phyloP scores from a whole-genome alignment of 106 monocot genomes.

The Ottelia alismoides region DNA sequence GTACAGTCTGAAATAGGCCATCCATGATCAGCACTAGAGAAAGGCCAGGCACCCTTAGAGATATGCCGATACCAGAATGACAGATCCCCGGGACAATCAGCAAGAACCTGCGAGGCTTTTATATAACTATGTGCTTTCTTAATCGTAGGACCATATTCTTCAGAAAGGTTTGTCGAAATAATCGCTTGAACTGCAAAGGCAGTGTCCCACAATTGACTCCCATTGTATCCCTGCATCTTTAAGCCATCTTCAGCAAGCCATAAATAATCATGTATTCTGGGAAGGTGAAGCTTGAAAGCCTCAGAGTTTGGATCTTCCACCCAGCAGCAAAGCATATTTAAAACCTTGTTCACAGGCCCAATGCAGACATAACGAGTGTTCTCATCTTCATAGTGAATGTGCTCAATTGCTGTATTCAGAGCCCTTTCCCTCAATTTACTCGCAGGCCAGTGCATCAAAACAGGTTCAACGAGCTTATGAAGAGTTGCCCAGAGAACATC shows the following conservation, averaged over 20 bases:
- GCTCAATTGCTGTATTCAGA: slow-evolving; percentile 47
- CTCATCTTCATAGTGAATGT: slow-evolving; percentile 98
- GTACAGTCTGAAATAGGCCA: slow-evolving; percentile 93
- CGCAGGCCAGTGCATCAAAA: slow-evolving; percentile 70
- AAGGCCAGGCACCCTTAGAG: slow-evolving; percentile 89
- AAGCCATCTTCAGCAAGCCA: slow-evolving; percentile 99
- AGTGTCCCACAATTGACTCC: slow-evolving; percentile 92
- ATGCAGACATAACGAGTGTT: slow-evolving; percentile 78
- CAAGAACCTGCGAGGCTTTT: slow-evolving; percentile 70
- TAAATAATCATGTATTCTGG: slow-evolving; percentile 69
- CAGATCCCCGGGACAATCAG: slow-evolving; percentile 69
- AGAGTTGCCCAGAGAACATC: slow-evolving; percentile 73
- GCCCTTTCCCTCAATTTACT: slow-evolving; percentile 70
- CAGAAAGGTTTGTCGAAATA: slow-evolving; percentile 38
- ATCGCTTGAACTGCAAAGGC: slow-evolving; percentile 82
- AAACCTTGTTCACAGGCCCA: slow-evolving; percentile 90
- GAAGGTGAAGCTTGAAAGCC: slow-evolving; percentile 85
- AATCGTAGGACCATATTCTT: slow-evolving; percentile 56
- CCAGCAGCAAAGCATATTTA: slow-evolving; percentile 95
- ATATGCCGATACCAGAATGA: slow-evolving; percentile 85
- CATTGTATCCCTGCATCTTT: slow-evolving; percentile 92
- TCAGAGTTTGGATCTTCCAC: slow-evolving; percentile 87
- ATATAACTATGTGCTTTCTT: slow-evolving; percentile 59
- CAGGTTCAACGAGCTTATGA: slow-evolving; percentile 71
- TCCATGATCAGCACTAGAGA: slow-evolving; percentile 83